phyloP scores from a whole-genome alignment of 371 early-diverging fungal species.

The Mortierella sp. region DNA sequence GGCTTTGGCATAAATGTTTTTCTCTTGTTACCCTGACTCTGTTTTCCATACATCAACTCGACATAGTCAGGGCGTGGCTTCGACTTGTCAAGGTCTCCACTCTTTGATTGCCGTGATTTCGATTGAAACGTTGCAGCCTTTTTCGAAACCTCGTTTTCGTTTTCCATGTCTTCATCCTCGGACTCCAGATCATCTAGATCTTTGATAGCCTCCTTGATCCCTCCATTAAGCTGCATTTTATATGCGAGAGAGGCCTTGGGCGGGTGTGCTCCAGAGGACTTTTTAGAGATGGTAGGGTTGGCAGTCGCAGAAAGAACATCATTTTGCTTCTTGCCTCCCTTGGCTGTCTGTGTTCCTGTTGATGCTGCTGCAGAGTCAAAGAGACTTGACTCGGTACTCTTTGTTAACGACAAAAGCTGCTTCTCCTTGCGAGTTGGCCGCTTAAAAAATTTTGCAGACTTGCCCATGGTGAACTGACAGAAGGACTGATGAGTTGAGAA shows the following conservation, averaged over 20 bases:
- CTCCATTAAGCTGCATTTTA: slow-evolving; percentile 48
- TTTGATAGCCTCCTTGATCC: slow-evolving; percentile 47
- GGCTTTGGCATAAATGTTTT: slow-evolving; percentile 51
- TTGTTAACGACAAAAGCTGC: slow-evolving; percentile 55
- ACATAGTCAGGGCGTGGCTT: slow-evolving; percentile 47
- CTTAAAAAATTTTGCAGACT: slow-evolving; percentile 70
- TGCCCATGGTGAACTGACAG: slow-evolving; percentile 57
- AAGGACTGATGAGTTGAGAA: neutral
- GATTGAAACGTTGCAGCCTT: neutral
- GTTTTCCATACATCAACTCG: slow-evolving; percentile 52
- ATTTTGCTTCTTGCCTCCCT: slow-evolving; percentile 19
- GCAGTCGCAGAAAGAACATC: slow-evolving; percentile 42
- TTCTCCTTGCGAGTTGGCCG: slow-evolving; percentile 69
- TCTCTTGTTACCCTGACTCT: slow-evolving; percentile 33
- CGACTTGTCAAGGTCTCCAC: slow-evolving; percentile 34
- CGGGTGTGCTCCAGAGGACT: slow-evolving; percentile 28
- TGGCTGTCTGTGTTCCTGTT: neutral
- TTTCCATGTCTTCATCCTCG: slow-evolving; percentile 32
- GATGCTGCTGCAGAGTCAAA: slow-evolving; percentile 23
- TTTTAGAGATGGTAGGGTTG: slow-evolving; percentile 46
- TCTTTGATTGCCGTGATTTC: slow-evolving; percentile 5
- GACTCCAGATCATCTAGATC: slow-evolving; percentile 27
- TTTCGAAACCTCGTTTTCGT: neutral
- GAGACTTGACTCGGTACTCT: slow-evolving; percentile 37
- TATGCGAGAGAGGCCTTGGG: slow-evolving; percentile 46